Evolutionary conservation across 1,284 basidiomycete species (phyloP).

Genomic region (Leccinum fuscescens): DNA sequence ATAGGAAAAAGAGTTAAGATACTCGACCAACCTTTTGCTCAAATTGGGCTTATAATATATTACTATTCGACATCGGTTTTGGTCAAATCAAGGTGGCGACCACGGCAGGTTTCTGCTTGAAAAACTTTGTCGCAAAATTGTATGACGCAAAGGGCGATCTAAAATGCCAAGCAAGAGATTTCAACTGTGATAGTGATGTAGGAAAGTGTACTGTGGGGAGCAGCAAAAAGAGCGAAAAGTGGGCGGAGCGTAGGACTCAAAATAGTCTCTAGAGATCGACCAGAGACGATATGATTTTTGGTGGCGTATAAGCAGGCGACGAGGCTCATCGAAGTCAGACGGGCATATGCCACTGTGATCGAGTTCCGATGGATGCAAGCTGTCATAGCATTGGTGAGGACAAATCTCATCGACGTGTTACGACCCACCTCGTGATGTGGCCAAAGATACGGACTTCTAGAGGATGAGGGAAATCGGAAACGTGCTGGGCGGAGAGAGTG

Average conservation of each 20-base stretch:
- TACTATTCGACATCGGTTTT: slow-evolving; percentile 26
- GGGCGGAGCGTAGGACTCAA: background rate
- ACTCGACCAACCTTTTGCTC: slow-evolving; percentile 34
- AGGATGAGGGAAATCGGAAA: background rate
- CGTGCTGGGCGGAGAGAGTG: background rate
- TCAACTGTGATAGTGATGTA: slow-evolving; percentile 37
- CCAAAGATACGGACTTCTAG: background rate
- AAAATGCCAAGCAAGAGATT: slow-evolving; percentile 52
- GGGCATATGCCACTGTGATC: background rate
- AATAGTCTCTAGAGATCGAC: background rate
- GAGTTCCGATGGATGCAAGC: background rate
- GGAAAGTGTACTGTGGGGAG: no score
- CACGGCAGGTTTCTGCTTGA: no score
- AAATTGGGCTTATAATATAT: slow-evolving; percentile 24
- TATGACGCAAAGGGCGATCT: slow-evolving; percentile 52
- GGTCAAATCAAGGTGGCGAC: slow-evolving; percentile 4
- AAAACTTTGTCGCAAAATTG: slow-evolving; percentile 31
- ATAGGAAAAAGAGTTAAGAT: slow-evolving; percentile 6
- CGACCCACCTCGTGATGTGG: background rate
- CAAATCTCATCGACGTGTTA: background rate
- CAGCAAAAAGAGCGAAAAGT: background rate
- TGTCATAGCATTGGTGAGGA: background rate
- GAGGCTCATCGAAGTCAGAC: background rate
- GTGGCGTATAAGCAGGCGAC: background rate
- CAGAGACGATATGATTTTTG: background rate